Conservation (phyloP, 2,329 filamentous ascomycete species). For the Spiromastix sp. region DNA sequence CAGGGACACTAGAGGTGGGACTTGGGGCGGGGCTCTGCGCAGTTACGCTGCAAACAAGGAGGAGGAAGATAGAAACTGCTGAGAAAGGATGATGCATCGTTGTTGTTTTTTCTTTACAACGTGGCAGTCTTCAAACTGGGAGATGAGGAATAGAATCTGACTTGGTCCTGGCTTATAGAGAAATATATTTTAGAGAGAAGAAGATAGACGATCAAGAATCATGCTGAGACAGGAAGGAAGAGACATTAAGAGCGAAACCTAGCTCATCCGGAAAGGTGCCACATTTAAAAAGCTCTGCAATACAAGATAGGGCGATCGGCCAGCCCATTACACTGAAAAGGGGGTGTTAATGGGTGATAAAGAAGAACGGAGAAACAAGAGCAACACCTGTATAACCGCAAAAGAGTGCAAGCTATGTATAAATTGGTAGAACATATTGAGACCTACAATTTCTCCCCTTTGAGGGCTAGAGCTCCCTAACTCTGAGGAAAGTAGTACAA, state of each 20-base stretch:
- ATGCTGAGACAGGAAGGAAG: background rate
- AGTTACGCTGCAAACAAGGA: conserved; percentile 6
- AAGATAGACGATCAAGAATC: background rate
- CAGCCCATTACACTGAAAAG: background rate
- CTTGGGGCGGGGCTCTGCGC: conserved; percentile 2
- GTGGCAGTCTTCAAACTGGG: background rate
- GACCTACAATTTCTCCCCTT: background rate
- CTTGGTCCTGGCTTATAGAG: background rate
- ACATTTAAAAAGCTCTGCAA: background rate
- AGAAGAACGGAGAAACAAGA: background rate
- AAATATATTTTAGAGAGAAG: background rate
- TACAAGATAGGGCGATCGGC: no score
- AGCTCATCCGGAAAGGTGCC: no score
- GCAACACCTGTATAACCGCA: background rate
- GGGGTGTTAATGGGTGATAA: background rate
- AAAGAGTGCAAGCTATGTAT: background rate
- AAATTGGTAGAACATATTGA: background rate
- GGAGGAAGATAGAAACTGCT: conserved; percentile 8
- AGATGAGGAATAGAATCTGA: background rate
- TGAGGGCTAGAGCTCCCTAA: background rate
- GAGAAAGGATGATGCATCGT: background rate
- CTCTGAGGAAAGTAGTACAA: background rate
- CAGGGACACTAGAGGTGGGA: background rate
- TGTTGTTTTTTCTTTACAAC: background rate
- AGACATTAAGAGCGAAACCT: background rate